These are phyloP conservation scores for Plasmodium fragile DNA, from an alignment of 169 alveolate species.

Conservation along the genomic window DNA sequence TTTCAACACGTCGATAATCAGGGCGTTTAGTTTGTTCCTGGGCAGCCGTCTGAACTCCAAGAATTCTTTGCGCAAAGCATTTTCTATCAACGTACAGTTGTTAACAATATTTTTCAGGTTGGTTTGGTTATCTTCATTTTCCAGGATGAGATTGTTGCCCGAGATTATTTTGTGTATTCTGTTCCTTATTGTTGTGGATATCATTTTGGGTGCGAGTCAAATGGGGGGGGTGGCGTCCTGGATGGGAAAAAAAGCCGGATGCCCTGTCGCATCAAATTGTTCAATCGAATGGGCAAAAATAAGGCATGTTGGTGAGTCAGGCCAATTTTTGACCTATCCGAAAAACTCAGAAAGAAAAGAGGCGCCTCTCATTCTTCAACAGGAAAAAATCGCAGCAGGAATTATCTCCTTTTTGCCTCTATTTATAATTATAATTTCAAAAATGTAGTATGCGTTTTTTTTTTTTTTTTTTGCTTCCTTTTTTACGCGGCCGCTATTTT, in stretches of 20 bases:
- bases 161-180: conserved; percentile 41
- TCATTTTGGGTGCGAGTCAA: conserved; percentile 6
- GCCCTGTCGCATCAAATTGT: background rate
- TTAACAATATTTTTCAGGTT: conserved; percentile 22
- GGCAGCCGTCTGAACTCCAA: conserved; percentile 27
- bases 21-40: conserved; percentile 4
- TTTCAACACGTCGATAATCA: conserved; percentile 20
- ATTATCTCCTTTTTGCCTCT: background rate
- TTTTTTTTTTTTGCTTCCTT: too few relatives aligned
- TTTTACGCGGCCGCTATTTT: background rate
- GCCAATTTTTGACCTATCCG: background rate
- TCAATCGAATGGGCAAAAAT: background rate
- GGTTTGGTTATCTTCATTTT: conserved; percentile 33
- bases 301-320: background rate
- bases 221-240: background rate
- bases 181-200: background rate
- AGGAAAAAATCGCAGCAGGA: background rate
- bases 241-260: background rate
- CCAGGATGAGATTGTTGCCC: conserved; percentile 23
- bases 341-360: background rate
- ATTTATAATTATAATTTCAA: too few relatives aligned
- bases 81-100: conserved; percentile 20
- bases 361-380: background rate
- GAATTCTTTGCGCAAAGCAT: conserved; percentile 11
- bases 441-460: background rate